Evolutionary conservation across 805 yeast genomes (phyloP), one percentile per base, ranked within the genome.

Genomic region (Metschnikowia henanensis): DNA sequence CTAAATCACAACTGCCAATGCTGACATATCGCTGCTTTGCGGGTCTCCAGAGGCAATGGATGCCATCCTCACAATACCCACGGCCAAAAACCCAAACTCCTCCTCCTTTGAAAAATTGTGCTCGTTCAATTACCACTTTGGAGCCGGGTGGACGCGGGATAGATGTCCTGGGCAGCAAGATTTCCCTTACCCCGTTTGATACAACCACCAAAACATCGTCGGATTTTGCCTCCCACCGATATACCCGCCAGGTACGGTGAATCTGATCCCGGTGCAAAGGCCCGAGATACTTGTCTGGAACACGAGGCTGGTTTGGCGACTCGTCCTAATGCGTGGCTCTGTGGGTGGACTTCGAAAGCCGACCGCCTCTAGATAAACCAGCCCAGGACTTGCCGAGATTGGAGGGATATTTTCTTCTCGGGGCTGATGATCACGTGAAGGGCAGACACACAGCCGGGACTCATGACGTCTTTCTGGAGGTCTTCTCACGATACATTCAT

Each of bases 341-440:
- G 25, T 28, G 29, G 12, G 43, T 34, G 13, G 37, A 20, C 10
- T 29, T 10, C 28, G 34, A 16, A 7, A 40, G 29, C 34, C 5
- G 8, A 6, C 43, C 43, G 17, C 34, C 16, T 34, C 43, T 19
- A 16, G 9, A 40, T 6, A 40, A 17, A 5, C 43, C 43, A n/a
- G 43, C 43, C 43, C 43, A 40, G 3, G 25, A 25, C 17, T 16
- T 15, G 10, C 43, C 43, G 3, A 40, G 16, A 20, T 40, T 40
- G 6, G 43, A 19, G 3, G 34, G 36, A 17, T 8, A 40, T 33
- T 13, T 34, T 13, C 15, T 17, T 26, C 3, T 28, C 17, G 16
- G 38, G 38, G 10, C 5, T 16, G 4, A 40, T 15, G 5, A 28
- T 12, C 12, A 30, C 30, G 15, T 28, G 34, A 17, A 34, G 33